Percentiles rank a stretch among this genome's conserved stretches.
Evolutionary conservation across 768 basidiomycete species (phyloP).

Genomic region (Cystoderma amianthinum): DNA sequence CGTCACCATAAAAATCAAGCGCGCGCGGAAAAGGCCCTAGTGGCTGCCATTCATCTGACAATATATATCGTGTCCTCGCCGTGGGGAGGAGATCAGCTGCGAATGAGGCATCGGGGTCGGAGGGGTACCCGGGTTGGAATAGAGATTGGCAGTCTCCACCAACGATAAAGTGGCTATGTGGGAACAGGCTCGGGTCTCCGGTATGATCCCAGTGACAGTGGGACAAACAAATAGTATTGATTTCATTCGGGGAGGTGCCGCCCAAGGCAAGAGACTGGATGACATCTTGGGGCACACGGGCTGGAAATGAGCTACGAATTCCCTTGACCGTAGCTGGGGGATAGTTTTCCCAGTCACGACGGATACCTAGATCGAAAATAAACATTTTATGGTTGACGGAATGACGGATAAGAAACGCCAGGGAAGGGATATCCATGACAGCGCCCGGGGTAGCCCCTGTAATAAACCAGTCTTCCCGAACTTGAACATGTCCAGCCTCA

Average conservation of each 20-base stretch:
- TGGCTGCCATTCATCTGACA: slow-evolving; percentile 22
- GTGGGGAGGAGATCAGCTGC: slow-evolving; percentile 25
- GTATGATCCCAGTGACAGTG: slow-evolving; percentile 52
- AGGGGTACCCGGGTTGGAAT: slow-evolving; percentile 34
- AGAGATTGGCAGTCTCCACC: slow-evolving; percentile 29
- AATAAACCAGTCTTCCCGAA: slow-evolving; percentile 30
- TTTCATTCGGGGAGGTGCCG: slow-evolving; percentile 31
- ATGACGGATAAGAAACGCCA: slow-evolving; percentile 47
- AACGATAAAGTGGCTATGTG: slow-evolving; percentile 38
- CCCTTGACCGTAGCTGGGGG: slow-evolving; percentile 23
- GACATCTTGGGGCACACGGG: slow-evolving; percentile 29
- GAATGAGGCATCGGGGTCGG: slow-evolving; percentile 24
- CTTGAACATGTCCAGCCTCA: slow-evolving; percentile 37
- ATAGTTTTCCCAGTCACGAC: slow-evolving; percentile 35
- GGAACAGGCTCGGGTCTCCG: slow-evolving; percentile 39
- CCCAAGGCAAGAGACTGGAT: slow-evolving; percentile 42
- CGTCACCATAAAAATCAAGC: too few species aligned
- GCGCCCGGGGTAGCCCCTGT: slow-evolving; percentile 22
- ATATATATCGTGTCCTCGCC: slow-evolving; percentile 29
- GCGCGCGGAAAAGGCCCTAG: slow-evolving; percentile 46
- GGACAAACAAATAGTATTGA: slow-evolving; percentile 38
- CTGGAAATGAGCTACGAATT: too few species aligned
- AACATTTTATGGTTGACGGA: slow-evolving; percentile 28
- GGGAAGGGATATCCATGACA: slow-evolving; percentile 28
- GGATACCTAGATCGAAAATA: slow-evolving; percentile 52